Evolutionary conservation across 805 yeast species (phyloP).

Genomic region (Saturnispora serradocipensis): DNA sequence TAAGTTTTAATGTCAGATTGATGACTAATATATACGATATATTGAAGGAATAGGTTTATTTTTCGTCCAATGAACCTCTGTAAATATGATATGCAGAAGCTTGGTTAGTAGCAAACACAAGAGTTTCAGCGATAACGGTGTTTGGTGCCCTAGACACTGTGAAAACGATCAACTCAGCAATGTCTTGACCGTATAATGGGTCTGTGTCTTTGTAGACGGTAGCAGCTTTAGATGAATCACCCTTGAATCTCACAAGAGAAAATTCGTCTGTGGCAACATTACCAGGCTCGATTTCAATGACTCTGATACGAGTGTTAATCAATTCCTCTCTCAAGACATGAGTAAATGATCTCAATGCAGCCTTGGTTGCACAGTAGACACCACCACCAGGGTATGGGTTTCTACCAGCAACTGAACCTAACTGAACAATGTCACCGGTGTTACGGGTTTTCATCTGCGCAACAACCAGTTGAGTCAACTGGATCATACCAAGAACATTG

Average conservation of each 20-base stretch:
- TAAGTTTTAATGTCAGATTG: background rate
- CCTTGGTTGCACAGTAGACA: constrained; percentile 68
- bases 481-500: constrained; percentile 79
- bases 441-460: constrained; percentile 63
- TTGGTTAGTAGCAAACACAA: constrained; percentile 81
- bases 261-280: constrained; percentile 69
- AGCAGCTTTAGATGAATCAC: constrained; percentile 52
- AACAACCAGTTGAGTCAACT: constrained; percentile 71
- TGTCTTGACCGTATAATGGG: constrained; percentile 64
- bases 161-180: constrained; percentile 67
- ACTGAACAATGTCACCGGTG: constrained; percentile 62
- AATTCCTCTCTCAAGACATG: constrained; percentile 53
- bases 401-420: constrained; percentile 74
- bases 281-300: constrained; percentile 72
- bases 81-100: constrained; percentile 65
- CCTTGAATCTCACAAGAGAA: constrained; percentile 53
- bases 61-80: constrained; percentile 22
- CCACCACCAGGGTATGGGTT: constrained; percentile 76
- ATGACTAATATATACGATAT: background rate
- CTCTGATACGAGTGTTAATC: constrained; percentile 46
- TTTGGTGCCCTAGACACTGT: constrained; percentile 58
- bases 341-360: constrained; percentile 63
- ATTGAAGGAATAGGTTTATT: background rate
- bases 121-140: constrained; percentile 69
- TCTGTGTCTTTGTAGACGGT: constrained; percentile 57